A percentile compares a stretch with the other conserved stretches of the same genome.
phyloP scores from a whole-genome alignment of 768 basidiomycete species.

The Termitomyces sp. region DNA sequence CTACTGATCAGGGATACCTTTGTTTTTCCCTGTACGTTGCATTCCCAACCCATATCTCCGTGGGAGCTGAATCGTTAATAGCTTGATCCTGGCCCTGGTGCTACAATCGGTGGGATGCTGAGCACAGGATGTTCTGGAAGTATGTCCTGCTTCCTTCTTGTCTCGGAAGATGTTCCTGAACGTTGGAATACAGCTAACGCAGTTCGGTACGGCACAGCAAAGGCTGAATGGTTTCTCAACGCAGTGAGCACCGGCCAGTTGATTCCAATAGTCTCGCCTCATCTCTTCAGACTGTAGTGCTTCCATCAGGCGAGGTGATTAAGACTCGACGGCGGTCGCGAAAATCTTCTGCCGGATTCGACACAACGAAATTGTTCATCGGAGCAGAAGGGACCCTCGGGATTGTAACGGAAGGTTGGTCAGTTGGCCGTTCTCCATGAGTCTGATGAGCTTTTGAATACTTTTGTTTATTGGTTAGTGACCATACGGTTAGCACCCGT shows the following conservation, averaged over 20 bases:
- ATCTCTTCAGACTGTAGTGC: slow-evolving; percentile 67
- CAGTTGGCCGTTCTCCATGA: not conserved
- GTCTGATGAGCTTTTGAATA: not conserved
- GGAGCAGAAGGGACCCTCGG: slow-evolving; percentile 80
- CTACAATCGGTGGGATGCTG: slow-evolving; percentile 83
- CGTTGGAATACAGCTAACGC: slow-evolving; percentile 50
- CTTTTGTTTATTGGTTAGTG: slow-evolving; percentile 30
- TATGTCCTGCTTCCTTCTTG: slow-evolving; percentile 18
- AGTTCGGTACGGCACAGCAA: slow-evolving; percentile 84
- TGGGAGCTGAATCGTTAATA: slow-evolving; percentile 17
- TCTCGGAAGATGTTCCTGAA: not conserved
- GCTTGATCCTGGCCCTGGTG: slow-evolving; percentile 75
- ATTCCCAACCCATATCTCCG: slow-evolving; percentile 11
- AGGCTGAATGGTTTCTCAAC: slow-evolving; percentile 88
- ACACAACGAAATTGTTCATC: slow-evolving; percentile 80
- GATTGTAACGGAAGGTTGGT: slow-evolving; percentile 77
- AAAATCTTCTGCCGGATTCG: slow-evolving; percentile 87
- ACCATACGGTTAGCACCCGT: slow-evolving; percentile 80
- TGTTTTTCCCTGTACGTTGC: slow-evolving; percentile 71
- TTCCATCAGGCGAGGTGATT: slow-evolving; percentile 85
- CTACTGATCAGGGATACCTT: slow-evolving; percentile 47
- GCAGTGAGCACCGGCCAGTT: slow-evolving; percentile 37
- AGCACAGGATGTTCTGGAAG: slow-evolving; percentile 87
- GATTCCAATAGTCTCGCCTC: not conserved
- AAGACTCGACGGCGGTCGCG: slow-evolving; percentile 76